phyloP scores from a whole-genome alignment of 192 early-diverging fungal species.

The Pilobolus umbonatus region DNA sequence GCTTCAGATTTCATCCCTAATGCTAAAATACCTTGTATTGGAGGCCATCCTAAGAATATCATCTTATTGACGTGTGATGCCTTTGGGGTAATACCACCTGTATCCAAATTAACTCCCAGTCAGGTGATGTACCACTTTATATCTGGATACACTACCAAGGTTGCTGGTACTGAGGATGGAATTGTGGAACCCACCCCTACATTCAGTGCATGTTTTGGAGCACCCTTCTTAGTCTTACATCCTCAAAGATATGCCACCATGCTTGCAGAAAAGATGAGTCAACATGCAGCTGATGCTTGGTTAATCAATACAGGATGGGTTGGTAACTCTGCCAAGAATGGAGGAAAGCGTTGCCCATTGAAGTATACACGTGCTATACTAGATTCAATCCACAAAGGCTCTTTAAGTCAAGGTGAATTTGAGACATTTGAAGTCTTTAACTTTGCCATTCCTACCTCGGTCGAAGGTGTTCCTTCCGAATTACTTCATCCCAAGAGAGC shows the following conservation, averaged over 20 bases:
- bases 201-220: conserved; percentile 88
- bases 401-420: conserved; percentile 79
- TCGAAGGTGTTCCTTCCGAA: conserved; percentile 72
- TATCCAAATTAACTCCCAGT: conserved; percentile 74
- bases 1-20: conserved; percentile 77
- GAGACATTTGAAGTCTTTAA: conserved; percentile 85
- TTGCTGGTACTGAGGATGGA: conserved; percentile 96
- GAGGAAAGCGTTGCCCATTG: conserved; percentile 86
- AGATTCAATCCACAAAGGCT: conserved; percentile 93
- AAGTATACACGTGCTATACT: conserved; percentile 98
- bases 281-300: conserved; percentile 84
- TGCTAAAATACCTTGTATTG: conserved; percentile 88
- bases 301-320: conserved; percentile 96
- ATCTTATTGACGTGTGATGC: conserved; percentile 95
- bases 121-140: conserved; percentile 99
- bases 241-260: conserved; percentile 92
- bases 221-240: conserved; percentile 96
- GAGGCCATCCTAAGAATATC: conserved; percentile 89
- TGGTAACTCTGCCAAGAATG: conserved; percentile 80
- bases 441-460: conserved; percentile 75
- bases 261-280: conserved; percentile 90
- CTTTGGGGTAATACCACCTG: conserved; percentile 92
- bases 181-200: conserved; percentile 88
- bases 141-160: conserved; percentile 95
- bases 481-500: conserved; percentile 82